Percentiles rank a stretch among this genome's conserved stretches.
Evolutionary conservation across 371 early-diverging fungal species (phyloP).

Genomic region (Entomophthora muscae): DNA sequence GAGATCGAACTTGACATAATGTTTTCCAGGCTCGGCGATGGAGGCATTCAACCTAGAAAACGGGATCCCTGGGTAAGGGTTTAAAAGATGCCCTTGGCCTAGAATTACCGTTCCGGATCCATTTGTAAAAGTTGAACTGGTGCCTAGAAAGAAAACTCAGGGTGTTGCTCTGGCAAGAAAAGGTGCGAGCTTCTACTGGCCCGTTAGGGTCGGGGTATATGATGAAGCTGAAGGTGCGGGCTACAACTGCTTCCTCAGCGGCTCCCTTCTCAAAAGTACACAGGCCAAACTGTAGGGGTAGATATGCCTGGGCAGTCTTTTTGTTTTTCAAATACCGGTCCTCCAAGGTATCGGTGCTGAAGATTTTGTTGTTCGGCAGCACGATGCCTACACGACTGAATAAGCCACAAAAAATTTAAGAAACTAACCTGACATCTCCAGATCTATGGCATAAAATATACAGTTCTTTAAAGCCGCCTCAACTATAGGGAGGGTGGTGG

Average conservation of each 20-base stretch:
- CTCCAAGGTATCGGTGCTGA: neutral
- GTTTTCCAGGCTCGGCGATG: neutral
- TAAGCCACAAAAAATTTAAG: neutral
- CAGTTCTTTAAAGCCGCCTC: neutral
- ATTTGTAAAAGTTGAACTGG: neutral
- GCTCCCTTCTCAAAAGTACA: neutral
- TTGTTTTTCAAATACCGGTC: neutral
- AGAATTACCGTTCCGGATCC: neutral
- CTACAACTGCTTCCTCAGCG: neutral
- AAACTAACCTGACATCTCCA: neutral
- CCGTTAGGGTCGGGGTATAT: neutral
- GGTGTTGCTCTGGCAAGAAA: neutral
- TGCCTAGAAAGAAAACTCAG: neutral
- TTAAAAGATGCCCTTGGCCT: neutral
- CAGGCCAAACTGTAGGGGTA: neutral
- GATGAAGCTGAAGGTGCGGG: neutral
- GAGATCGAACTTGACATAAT: neutral
- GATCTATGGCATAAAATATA: neutral
- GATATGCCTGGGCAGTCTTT: neutral
- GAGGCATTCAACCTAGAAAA: neutral
- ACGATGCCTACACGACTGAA: neutral
- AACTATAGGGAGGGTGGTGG: neutral
- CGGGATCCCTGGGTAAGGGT: neutral
- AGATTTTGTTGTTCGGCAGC: neutral
- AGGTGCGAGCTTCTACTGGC: neutral